Percentiles rank a stretch among this genome's conserved stretches.
These are phyloP conservation scores for Onygenales sp. DNA, from an alignment of 2,329 filamentous ascomycete genomes.

Conservation along the genomic window DNA sequence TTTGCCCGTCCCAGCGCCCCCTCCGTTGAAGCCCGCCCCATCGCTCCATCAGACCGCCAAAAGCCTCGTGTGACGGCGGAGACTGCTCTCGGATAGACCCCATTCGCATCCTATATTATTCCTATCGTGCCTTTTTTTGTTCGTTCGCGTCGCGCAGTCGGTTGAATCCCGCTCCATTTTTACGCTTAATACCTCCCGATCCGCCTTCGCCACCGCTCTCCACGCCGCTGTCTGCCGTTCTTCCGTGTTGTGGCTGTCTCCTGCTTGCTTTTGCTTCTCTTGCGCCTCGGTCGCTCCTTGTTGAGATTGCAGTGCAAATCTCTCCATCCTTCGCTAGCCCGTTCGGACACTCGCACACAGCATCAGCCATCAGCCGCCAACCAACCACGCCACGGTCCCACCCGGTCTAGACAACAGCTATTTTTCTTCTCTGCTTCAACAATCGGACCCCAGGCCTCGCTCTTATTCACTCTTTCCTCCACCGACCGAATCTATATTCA, in stretches of 20 bases:
- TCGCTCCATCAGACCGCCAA: constrained; percentile 2
- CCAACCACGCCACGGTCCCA: background rate
- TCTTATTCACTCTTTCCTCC: background rate
- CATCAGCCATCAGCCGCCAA: background rate
- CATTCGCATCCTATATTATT: background rate
- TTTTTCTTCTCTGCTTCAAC: background rate
- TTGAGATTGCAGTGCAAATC: constrained; percentile 12
- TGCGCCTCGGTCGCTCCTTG: constrained; percentile 4
- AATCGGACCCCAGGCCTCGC: background rate
- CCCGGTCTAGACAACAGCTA: background rate
- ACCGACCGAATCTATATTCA: constrained; percentile 2
- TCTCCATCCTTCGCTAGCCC: background rate
- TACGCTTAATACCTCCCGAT: background rate
- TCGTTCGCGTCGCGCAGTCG: background rate
- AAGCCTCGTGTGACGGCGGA: too few relatives aligned
- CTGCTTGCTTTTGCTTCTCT: background rate
- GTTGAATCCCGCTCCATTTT: background rate
- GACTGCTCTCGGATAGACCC: background rate
- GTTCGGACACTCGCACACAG: background rate
- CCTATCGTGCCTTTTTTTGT: background rate
- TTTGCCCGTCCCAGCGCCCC: constrained; percentile 5
- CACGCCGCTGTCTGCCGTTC: background rate
- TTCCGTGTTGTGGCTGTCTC: background rate
- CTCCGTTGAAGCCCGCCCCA: constrained; percentile 2
- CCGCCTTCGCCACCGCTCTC: background rate